Base-by-base conservation (phyloP, 2,329 filamentous ascomycete species). In the Aspergillus fumigatus region DNA sequence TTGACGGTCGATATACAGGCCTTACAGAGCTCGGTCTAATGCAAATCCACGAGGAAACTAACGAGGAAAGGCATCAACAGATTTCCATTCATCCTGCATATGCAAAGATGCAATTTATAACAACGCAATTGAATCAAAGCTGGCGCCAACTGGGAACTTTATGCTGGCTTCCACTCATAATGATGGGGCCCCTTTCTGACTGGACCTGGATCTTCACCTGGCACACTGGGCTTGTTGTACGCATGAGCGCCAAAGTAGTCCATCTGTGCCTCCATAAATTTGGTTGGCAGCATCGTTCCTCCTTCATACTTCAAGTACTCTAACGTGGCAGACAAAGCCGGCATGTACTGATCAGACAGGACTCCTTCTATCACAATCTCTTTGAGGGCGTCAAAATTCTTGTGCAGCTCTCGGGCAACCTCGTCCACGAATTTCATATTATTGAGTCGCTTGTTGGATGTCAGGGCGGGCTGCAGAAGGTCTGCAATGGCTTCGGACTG, bases 241-340 rank as follows among this genome's bases (percentile, higher is more conserved):
- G 82, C 83, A 69, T 89, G 86, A 40, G 80, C 79, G 0, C 87
- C 87, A 67, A 90, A 90, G 65, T 85, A 88, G 66, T 89, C 86
- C 68, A 90, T 73, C 73, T 90, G 81, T 0, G 86, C 86, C 71
- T 89, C 86, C 74, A 87, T 86, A 66, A 90, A 89, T 55, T 82
- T 80, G 3, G 86, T 88, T 0, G 87, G 87, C 32, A 90, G 69
- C 57, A 81, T 79, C 3, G 80, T 82, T 17, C 81, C 82, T 1
- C 79, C 82, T 27, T 79, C 79, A 53, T 86, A 86, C 71, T 90
- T 89, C 63, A 86, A 73, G 64, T 87, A 89, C 62, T 89, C 87
- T 53, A 90, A 66, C 1, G 79, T 86, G 1, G 85, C 81, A 38
- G 81, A 81, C 50, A 90, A 69, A 1, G 82, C 79, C 0, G 86